These are phyloP conservation scores for Colletotrichum costaricense DNA, from an alignment of 2,329 filamentous ascomycete genomes.

Conservation along the genomic window DNA sequence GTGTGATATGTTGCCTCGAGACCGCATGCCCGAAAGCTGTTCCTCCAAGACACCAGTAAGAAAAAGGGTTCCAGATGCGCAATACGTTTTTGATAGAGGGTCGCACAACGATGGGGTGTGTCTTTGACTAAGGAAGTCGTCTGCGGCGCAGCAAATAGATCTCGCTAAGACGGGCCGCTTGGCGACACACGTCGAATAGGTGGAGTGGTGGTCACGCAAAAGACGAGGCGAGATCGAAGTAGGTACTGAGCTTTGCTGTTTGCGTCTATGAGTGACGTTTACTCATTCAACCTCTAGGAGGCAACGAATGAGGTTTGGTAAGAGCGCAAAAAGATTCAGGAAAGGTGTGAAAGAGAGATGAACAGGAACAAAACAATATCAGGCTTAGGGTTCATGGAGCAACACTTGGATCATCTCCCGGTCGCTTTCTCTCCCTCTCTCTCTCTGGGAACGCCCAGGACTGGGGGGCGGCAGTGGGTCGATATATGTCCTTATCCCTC, in stretches of 20 bases:
- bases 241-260: neutral
- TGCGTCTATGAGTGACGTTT: neutral
- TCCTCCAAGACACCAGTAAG: neutral
- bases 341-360: neutral
- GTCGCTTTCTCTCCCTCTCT: neutral
- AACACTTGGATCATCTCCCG: neutral
- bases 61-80: neutral
- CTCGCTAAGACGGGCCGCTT: conserved; percentile 7
- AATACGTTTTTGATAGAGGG: conserved; percentile 3
- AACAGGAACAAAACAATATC: neutral
- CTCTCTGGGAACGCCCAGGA: conserved; percentile 6
- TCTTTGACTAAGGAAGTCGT: neutral
- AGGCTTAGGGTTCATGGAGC: conserved; percentile 24
- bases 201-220: conserved; percentile 10
- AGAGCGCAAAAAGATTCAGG: neutral
- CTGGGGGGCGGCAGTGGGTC: conserved; percentile 15
- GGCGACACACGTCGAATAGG: conserved; percentile 11
- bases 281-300: neutral
- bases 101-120: conserved; percentile 5
- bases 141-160: conserved; percentile 18
- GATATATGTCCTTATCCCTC: conserved; percentile 30
- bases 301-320: neutral
- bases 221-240: neutral
- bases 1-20: conserved; percentile 4
- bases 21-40: conserved; percentile 13